Evolutionary conservation across 2,329 filamentous ascomycete species (phyloP), one percentile per base, ranked within the genome.

Genomic region (Microcera coccophila): DNA sequence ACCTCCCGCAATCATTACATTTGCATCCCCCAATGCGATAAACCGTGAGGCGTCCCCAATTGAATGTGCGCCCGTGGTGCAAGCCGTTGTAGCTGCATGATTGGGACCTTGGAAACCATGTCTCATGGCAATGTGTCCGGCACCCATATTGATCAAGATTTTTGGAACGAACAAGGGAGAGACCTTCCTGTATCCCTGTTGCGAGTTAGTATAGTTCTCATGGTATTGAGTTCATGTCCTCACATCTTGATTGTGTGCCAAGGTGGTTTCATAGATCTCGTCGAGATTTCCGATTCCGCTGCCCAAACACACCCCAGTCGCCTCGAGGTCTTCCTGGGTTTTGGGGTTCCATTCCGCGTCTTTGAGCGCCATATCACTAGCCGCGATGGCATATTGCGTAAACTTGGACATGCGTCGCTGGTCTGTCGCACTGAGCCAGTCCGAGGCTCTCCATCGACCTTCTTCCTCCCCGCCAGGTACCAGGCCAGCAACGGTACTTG

Each of bases 1-100:
- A 20, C 91, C 91, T 32, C 93, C 93, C n/a, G 93, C 90, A 8
- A 98, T 70, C 90, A 98, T 97, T 41, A 97, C 85, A 63, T 95
- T 79, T 35, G 91, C 91, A 62, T 97, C 91, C 5, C 90, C 90
- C 59, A 83, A 84, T n/a, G 85, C 80, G 48, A 98, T 91, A 62
- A 96, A 88, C 15, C 91, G 82, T n/a, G 87, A 84, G 5, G 93
- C 93, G 63, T 98, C 93, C 15, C 91, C 93, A 38, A 98, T 84
- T 2, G 90, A 90, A 68, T 98, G 93, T 1, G 91, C 88, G 10
- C 93, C 93, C 0, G 93, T 98, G 1, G 93, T 97, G 64, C 93
- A 98, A 44, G 93, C 93, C 11, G 93, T 98, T 0, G 91, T 95
- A 29, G 81, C 89, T 2, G 91, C 81, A 66, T 96, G 93, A 61